phyloP scores from a whole-genome alignment of 2,329 filamentous ascomycete species.

The Aspergillus puulaauensis region DNA sequence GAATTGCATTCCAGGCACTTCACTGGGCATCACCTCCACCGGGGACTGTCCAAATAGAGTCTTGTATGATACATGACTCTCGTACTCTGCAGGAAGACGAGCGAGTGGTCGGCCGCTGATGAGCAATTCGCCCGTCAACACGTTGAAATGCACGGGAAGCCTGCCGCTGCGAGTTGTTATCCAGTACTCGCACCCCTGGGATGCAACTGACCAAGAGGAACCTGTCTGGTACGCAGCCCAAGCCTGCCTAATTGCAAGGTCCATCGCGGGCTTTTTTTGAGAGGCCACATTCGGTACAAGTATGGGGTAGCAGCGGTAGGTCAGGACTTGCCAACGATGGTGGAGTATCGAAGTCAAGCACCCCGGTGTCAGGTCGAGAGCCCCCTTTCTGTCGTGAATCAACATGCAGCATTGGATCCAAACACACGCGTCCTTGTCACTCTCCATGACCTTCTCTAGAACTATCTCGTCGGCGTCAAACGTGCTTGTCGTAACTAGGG shows the following conservation, averaged over 20 bases:
- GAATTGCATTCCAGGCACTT: slow-evolving; percentile 18
- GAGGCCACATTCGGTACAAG: slow-evolving; percentile 9
- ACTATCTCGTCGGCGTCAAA: slow-evolving; percentile 45
- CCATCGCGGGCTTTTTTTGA: slow-evolving; percentile 9
- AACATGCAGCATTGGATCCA: slow-evolving; percentile 40
- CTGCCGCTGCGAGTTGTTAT: slow-evolving; percentile 6
- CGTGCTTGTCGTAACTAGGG: slow-evolving; percentile 44
- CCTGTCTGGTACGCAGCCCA: slow-evolving; percentile 19
- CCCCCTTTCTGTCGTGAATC: slow-evolving; percentile 33
- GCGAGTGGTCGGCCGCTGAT: slow-evolving; percentile 31
- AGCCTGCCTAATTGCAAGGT: slow-evolving; percentile 13
- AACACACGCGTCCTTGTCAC: slow-evolving; percentile 26
- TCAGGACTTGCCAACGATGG: slow-evolving; percentile 23
- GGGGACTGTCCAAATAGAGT: slow-evolving; percentile 25
- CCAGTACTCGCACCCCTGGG: slow-evolving; percentile 1
- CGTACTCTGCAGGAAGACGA: slow-evolving; percentile 28
- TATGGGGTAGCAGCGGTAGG: slow-evolving; percentile 13
- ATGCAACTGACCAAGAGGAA: slow-evolving; percentile 7
- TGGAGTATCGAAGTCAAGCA: slow-evolving; percentile 19
- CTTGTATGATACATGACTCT: slow-evolving; percentile 21
- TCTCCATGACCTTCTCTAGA: slow-evolving; percentile 28
- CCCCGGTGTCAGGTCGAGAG: slow-evolving; percentile 5
- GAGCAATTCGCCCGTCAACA: slow-evolving; percentile 34
- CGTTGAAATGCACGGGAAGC: slow-evolving; percentile 28
- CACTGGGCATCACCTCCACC: slow-evolving; percentile 21